Conservation (phyloP, 2,329 filamentous ascomycete species). For the Arthrobotrys pseudoclavata region DNA sequence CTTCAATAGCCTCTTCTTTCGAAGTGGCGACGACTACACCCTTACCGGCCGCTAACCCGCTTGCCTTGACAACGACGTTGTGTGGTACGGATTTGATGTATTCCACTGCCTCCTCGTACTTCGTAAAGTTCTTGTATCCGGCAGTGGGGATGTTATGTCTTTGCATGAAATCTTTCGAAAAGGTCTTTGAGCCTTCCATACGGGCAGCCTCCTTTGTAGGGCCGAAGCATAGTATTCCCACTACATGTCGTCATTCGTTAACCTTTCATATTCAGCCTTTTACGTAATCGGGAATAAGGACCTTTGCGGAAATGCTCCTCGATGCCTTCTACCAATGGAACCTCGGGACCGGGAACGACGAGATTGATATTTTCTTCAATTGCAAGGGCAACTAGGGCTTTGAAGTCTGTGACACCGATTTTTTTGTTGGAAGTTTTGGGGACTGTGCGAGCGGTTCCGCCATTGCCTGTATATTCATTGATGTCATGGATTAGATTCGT, state of each 20-base stretch:
- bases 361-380: conserved; percentile 81
- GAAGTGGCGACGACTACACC: conserved; percentile 89
- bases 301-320: conserved; percentile 80
- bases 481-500: not conserved
- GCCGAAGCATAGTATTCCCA: conserved; percentile 85
- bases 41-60: conserved; percentile 91
- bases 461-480: conserved; percentile 77
- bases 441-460: conserved; percentile 79
- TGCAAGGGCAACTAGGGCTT: conserved; percentile 80
- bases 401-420: conserved; percentile 82
- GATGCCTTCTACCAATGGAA: conserved; percentile 91
- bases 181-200: conserved; percentile 97
- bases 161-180: conserved; percentile 98
- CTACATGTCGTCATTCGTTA: conserved; percentile 65
- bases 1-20: conserved; percentile 84
- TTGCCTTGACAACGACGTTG: conserved; percentile 92
- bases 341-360: conserved; percentile 90
- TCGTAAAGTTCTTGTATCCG: conserved; percentile 86
- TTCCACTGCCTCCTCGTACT: conserved; percentile 78
- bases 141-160: conserved; percentile 90
- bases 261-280: conserved; percentile 25
- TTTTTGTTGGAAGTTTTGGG: conserved; percentile 80
- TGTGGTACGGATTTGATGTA: conserved; percentile 81
- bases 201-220: conserved; percentile 85
- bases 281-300: conserved; percentile 65